Evolutionary conservation across 2,329 filamentous ascomycete species (phyloP).

Genomic region (Plenodomus tracheiphilus): DNA sequence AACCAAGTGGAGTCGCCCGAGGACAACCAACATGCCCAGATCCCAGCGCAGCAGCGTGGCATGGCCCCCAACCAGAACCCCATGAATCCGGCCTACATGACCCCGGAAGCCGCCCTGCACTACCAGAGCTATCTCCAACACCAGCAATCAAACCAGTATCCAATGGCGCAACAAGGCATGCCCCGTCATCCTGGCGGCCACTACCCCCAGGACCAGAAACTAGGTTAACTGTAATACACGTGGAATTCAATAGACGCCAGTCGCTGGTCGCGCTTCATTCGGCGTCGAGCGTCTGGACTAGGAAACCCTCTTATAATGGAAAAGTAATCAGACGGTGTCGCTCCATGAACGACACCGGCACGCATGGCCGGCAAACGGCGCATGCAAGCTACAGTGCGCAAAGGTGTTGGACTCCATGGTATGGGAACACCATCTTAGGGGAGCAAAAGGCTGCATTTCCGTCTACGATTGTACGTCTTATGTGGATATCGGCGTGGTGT

Average conservation of each 20-base stretch:
- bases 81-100: conserved; percentile 67
- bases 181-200: conserved; percentile 64
- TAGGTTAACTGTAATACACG: conserved; percentile 39
- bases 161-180: conserved; percentile 78
- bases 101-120: conserved; percentile 70
- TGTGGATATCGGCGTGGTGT: conserved; percentile 42
- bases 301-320: conserved; percentile 46
- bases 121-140: conserved; percentile 82
- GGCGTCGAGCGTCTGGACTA: conserved; percentile 41
- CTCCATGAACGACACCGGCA: conserved; percentile 25
- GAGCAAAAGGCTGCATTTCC: conserved; percentile 30
- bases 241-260: conserved; percentile 25
- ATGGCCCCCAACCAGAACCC: conserved; percentile 67
- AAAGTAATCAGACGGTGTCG: conserved; percentile 40
- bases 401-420: conserved; percentile 34
- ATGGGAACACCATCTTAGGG: conserved; percentile 33
- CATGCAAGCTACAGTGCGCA: conserved; percentile 19
- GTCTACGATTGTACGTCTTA: conserved; percentile 40
- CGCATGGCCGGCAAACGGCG: conserved; percentile 20
- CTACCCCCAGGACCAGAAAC: conserved; percentile 65
- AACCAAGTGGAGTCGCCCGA: conserved; percentile 81
- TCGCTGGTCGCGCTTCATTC: conserved; percentile 32
- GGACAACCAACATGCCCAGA: conserved; percentile 79
- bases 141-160: conserved; percentile 67
- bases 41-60: conserved; percentile 67